These are phyloP conservation scores for Aspergillus bridgeri DNA, from an alignment of 495 filamentous ascomycete genomes.

Conservation along the genomic window DNA sequence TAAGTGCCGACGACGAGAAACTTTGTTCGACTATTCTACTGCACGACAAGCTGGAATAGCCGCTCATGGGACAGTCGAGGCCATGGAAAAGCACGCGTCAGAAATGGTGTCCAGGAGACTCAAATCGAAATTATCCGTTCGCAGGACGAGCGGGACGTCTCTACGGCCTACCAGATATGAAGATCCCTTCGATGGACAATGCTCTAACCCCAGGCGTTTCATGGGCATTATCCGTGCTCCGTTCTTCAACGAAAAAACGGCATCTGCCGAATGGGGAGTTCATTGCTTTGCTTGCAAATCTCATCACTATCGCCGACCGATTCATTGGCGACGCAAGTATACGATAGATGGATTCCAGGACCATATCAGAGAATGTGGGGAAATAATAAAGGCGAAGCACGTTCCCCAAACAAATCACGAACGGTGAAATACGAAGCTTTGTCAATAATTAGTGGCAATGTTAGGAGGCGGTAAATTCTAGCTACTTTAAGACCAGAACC, in stretches of 20 bases:
- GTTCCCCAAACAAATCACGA: slow-evolving; percentile 1
- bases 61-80: slow-evolving; percentile 13
- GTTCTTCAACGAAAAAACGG: slow-evolving; percentile 1
- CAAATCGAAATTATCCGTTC: neutral
- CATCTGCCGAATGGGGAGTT: slow-evolving; percentile 16
- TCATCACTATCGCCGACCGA: slow-evolving; percentile 13
- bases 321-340: slow-evolving; percentile 22
- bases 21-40: slow-evolving; percentile 17
- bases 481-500: too few relatives aligned
- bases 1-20: slow-evolving; percentile 9
- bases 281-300: slow-evolving; percentile 23
- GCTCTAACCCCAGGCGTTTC: slow-evolving; percentile 22
- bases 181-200: slow-evolving; percentile 12
- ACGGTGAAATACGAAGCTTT: neutral
- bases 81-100: slow-evolving; percentile 18
- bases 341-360: slow-evolving; percentile 13
- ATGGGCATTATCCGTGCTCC: slow-evolving; percentile 23
- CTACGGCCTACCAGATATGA: slow-evolving; percentile 14
- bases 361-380: slow-evolving; percentile 22
- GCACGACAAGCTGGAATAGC: slow-evolving; percentile 18
- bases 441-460: too few relatives aligned
- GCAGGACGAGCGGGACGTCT: slow-evolving; percentile 1
- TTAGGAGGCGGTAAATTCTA: too few relatives aligned
- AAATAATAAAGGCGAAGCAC: slow-evolving; percentile 17
- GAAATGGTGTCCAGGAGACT: slow-evolving; percentile 5